A percentile compares a stretch with the other conserved stretches of the same genome.
phyloP scores from a whole-genome alignment of 1,284 basidiomycete species.

The Pseudozyma flocculosa region DNA sequence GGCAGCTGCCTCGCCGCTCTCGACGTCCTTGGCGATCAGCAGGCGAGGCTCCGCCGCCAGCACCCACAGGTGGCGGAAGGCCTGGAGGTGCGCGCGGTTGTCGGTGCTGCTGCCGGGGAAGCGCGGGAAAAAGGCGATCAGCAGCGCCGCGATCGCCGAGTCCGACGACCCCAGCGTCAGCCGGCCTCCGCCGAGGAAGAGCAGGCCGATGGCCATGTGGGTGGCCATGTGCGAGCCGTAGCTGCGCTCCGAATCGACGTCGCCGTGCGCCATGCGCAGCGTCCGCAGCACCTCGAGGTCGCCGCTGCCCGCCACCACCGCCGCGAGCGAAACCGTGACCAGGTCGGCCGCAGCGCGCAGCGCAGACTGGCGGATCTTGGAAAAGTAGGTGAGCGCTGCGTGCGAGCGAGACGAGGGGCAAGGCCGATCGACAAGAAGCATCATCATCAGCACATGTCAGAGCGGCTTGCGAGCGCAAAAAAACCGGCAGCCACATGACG shows the following conservation, averaged over 20 bases:
- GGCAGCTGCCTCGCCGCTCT: slow-evolving; percentile 35
- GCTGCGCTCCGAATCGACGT: slow-evolving; percentile 64
- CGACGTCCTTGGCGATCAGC: slow-evolving; percentile 69
- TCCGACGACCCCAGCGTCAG: slow-evolving; percentile 90
- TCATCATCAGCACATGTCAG: no score
- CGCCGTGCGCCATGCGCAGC: slow-evolving; percentile 87
- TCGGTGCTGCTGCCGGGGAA: slow-evolving; percentile 72
- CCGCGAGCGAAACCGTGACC: slow-evolving; percentile 78
- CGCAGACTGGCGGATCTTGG: slow-evolving; percentile 65
- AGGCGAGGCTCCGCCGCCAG: slow-evolving; percentile 91
- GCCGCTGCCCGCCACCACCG: slow-evolving; percentile 95
- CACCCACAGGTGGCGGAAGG: slow-evolving; percentile 91
- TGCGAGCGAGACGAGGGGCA: slow-evolving; percentile 8
- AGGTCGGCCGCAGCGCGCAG: slow-evolving; percentile 85
- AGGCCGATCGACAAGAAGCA: no score
- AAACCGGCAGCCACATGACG: no score
- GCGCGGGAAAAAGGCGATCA: slow-evolving; percentile 75
- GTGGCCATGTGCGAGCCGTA: slow-evolving; percentile 90
- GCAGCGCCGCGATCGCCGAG: slow-evolving; percentile 82
- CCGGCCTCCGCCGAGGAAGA: slow-evolving; percentile 90
- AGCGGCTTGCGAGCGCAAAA: no score
- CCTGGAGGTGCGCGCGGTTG: slow-evolving; percentile 88
- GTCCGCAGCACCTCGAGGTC: slow-evolving; percentile 85
- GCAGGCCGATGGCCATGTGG: slow-evolving; percentile 84
- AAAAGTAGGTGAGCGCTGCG: slow-evolving; percentile 29